Evolutionary conservation across 1,139 yeast genomes (phyloP), one percentile per base, ranked within the genome.

Genomic region (Hyphopichia pseudoburtonii): DNA sequence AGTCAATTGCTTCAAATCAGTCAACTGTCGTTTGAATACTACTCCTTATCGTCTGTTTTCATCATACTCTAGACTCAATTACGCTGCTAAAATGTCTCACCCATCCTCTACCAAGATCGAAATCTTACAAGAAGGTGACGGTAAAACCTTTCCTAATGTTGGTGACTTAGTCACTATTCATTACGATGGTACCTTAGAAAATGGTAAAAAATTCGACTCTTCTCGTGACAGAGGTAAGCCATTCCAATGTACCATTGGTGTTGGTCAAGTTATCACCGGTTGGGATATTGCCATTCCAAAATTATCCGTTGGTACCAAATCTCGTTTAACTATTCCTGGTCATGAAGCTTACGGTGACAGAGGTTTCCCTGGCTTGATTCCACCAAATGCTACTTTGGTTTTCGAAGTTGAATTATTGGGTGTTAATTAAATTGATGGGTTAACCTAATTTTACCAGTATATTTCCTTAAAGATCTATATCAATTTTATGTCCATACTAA

Each of bases 251-350:
- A 71, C 73, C 64, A 86, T 90, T 62, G 97, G 97, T 62, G 95
- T 86, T 50, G 97, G 97, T 44, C 95, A 86, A 70, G 97, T 90
- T 48, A 90, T 90, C 68, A 78, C 80, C 56, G 97, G 97, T 47
- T 90, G 97, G 97, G 97, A 90, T 61, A 86, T 80, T 58, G 95
- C 85, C 46, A 86, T 88, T 60, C 96, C 95, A 41, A 82, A 88
- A 66, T 78, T 92, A 65, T 85, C 95, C 41, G 76, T 89, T 41
- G 97, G 97, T 51, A 88, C 94, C 66, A 85, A 84, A 72, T 95
- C 97, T 39, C 78, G 84, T 60, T 74, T 92, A 61, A 88, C 94
- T 53, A 88, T 90, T 55, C 95, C 97, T 52, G 92, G 96, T 44
- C 82, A 85, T 55, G 85, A 87, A 66, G 98, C 95, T 49, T 92